A percentile compares a stretch with the other conserved stretches of the same genome.
Conservation (phyloP, 257 asterid species). For the Ligustrum vulgare region DNA sequence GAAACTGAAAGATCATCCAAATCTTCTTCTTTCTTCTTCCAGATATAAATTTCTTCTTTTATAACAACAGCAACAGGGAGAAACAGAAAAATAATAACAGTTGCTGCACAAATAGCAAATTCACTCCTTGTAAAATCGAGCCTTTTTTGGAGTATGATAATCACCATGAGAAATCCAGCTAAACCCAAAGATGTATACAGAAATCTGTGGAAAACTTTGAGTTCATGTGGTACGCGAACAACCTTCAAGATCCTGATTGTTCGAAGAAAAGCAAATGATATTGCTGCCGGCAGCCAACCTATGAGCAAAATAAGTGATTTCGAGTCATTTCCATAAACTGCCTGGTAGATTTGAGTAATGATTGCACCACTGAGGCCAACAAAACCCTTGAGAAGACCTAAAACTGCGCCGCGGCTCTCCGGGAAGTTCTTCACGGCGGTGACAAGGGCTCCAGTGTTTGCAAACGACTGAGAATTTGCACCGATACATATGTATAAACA, state of each 20-base stretch:
- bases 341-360: slow-evolving; percentile 46
- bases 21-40: slow-evolving; percentile 23
- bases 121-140: slow-evolving; percentile 31
- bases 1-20: slow-evolving; percentile 24
- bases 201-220: slow-evolving; percentile 48
- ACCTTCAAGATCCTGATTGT: slow-evolving; percentile 47
- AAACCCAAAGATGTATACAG: slow-evolving; percentile 47
- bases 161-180: slow-evolving; percentile 46
- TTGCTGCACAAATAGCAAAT: slow-evolving; percentile 28
- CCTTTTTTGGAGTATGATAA: slow-evolving; percentile 42
- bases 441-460: slow-evolving; percentile 84
- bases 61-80: slow-evolving; percentile 33
- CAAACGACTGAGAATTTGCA: slow-evolving; percentile 78
- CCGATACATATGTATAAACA: slow-evolving; percentile 76
- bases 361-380: slow-evolving; percentile 63
- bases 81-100: slow-evolving; percentile 31
- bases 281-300: slow-evolving; percentile 59
- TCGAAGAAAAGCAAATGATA: slow-evolving; percentile 45
- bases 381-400: slow-evolving; percentile 54
- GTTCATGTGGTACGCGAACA: slow-evolving; percentile 39
- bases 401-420: slow-evolving; percentile 52
- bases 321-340: slow-evolving; percentile 39
- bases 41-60: slow-evolving; percentile 31
- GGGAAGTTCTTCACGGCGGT: slow-evolving; percentile 86
- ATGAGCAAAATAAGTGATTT: slow-evolving; percentile 46